Base-by-base conservation (phyloP, 306 rosid genomes). In the Sophora flavescens region DNA sequence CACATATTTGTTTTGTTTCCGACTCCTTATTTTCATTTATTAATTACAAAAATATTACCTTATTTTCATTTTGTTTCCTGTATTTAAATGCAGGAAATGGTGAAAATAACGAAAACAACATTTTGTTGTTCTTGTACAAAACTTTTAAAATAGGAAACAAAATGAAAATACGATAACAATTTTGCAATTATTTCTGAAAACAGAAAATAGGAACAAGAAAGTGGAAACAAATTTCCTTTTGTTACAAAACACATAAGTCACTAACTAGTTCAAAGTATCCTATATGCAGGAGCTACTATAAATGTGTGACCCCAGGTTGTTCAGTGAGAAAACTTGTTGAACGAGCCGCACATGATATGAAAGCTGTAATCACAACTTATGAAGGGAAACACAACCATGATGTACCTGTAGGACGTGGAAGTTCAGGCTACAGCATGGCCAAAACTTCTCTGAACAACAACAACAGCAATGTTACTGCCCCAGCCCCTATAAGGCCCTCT, bases 311-410 rank as follows among this genome's bases (percentile, higher is more conserved):
- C 6, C 18, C 45, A 0, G 88, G 86, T 18, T 91, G 96, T 81
- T 78, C 89, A 0, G 96, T 91, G 66, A 81, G 96, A 69, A 91
- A 91, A 69, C 96, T 89, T 39, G 90, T 91, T 17, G 96, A 91
- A 82, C 72, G 96, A 57, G 93, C 96, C 15, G 83, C 96, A 22
- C 83, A 87, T 16, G 96, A 91, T 36, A 26, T 30, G 75, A 84
- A 76, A 80, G 91, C 93, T 8, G 96, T 91, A 77, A 86, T 91
- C 84, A 91, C 96, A 22, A 91, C 93, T 2, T 91, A 91, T n/a
- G 96, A 91, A 85, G 93, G 93, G 38, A 91, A 89, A 57, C 96
- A 91, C 83, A 87, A 76, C 83, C 96, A 91, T 10, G 96, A 87
- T 72, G 88, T 91, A 14, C 96, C 96, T 0, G 77, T 88, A 11